Evolutionary conservation across 2,329 filamentous ascomycete genomes (phyloP), one percentile per base, ranked within the genome.

Genomic region (Trichoderma oligosporum): DNA sequence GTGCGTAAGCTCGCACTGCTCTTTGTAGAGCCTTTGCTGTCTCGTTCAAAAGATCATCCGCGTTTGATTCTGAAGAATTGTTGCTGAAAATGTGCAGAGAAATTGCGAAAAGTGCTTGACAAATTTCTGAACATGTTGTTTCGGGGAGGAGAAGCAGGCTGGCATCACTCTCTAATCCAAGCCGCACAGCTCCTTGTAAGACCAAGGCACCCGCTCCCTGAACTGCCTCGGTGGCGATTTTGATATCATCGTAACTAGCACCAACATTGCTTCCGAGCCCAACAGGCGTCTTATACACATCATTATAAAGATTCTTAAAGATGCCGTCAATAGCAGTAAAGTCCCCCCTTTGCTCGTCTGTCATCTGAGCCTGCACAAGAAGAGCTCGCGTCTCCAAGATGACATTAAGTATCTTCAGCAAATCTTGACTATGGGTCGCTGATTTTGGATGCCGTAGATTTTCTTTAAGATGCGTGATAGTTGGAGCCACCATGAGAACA

Each of bases 361-460:
- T 67, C 63, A 73, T 67, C 1, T 66, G 62, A 5, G 63, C 60
- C 12, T 70, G 67, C 9, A 73, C 66, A 2, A 80, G 67, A 3
- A 75, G 63, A 27, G 75, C 65, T 3, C 79, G 71, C 2, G 76
- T 74, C 60, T 77, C 77, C 20, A 84, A 67, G 7, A 82, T 67
- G 1, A 79, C 77, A 51, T 79, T 78, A 4, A 83, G 62, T 1
- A 84, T 69, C 16, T 75, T 74, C 2, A 83, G 63, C 1, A 84
- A 71, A 58, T 82, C 78, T n/a, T 75, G 73, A 27, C 75, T 77
- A 59, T 84, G 81, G 2, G 73, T 69, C 4, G 74, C 66, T 1
- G 79, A 78, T 62, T 79, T 80, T 1, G 77, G 74, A 58, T 81
- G 75, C 29, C 74, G 75, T 8, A 84, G 66, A 33, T 78, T 79